phyloP scores from a whole-genome alignment of 345 rosid genomes.

The Cardamine occulta region DNA sequence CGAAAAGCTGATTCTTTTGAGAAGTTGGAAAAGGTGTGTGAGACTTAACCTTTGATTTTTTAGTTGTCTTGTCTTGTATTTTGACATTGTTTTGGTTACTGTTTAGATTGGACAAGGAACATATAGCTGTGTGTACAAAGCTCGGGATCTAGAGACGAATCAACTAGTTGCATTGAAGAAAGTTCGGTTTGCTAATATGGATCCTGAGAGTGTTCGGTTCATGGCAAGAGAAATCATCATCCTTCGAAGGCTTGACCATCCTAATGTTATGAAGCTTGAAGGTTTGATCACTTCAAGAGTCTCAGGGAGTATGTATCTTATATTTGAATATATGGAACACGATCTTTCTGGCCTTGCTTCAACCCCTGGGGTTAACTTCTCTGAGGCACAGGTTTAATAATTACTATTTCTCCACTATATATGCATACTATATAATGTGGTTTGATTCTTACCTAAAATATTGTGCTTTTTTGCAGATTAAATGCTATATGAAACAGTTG shows the following conservation, averaged over 20 bases:
- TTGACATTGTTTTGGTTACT: conserved; percentile 31
- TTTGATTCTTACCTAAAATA: neutral
- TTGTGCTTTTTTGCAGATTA: conserved; percentile 51
- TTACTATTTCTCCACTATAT: neutral
- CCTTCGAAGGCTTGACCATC: conserved; percentile 69
- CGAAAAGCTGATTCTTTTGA: conserved; percentile 89
- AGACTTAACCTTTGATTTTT: conserved; percentile 19
- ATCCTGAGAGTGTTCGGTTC: conserved; percentile 73
- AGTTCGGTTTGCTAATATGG: conserved; percentile 75
- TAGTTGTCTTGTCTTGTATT: neutral
- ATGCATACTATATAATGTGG: neutral
- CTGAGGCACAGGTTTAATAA: conserved; percentile 60
- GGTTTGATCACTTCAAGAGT: conserved; percentile 68
- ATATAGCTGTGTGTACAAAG: conserved; percentile 75
- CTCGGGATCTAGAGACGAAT: conserved; percentile 66
- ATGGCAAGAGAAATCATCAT: conserved; percentile 78
- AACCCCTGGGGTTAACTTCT: conserved; percentile 55
- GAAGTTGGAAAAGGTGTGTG: conserved; percentile 82
- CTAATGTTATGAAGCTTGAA: conserved; percentile 77
- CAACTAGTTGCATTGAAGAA: conserved; percentile 74
- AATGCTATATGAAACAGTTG: conserved; percentile 71
- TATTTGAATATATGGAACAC: conserved; percentile 78
- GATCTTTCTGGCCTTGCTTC: conserved; percentile 70
- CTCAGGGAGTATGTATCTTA: conserved; percentile 67
- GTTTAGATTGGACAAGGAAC: conserved; percentile 79